Percentiles rank a stretch among this genome's conserved stretches.
phyloP scores from a whole-genome alignment of 352 stramenopile genomes.

The Elongisporangium prolatum region DNA sequence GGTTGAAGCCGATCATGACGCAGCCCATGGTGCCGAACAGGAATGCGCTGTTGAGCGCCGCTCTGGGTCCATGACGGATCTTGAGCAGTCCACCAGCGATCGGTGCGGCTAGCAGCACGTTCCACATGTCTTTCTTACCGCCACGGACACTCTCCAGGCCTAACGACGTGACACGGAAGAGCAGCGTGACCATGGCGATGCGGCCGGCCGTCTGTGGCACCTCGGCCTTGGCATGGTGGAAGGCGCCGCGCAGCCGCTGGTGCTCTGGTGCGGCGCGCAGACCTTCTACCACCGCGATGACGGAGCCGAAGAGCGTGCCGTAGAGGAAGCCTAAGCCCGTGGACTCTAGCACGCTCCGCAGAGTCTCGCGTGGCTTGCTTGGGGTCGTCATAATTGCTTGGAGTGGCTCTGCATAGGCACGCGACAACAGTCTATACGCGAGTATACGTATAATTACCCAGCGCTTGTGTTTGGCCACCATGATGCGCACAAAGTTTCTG shows the following conservation, averaged over 20 bases:
- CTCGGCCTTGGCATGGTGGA: slow-evolving; percentile 27
- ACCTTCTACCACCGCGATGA: slow-evolving; percentile 24
- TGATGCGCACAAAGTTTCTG: background rate
- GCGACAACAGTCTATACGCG: background rate
- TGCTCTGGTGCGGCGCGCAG: slow-evolving; percentile 24
- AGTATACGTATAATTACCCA: background rate
- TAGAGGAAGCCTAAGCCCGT: slow-evolving; percentile 35
- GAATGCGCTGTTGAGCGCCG: slow-evolving; percentile 21
- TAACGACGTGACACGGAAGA: slow-evolving; percentile 23
- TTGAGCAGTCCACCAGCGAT: slow-evolving; percentile 25
- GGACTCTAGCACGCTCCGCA: slow-evolving; percentile 14
- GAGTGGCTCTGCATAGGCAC: background rate
- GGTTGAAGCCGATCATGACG: slow-evolving; percentile 34
- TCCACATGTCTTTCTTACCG: slow-evolving; percentile 29
- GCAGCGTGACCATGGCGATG: slow-evolving; percentile 34
- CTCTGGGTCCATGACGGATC: slow-evolving; percentile 16
- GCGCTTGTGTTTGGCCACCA: background rate
- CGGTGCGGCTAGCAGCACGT: slow-evolving; percentile 28
- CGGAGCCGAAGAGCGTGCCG: slow-evolving; percentile 31
- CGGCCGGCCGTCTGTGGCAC: slow-evolving; percentile 31
- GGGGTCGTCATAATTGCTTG: background rate
- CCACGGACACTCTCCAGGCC: slow-evolving; percentile 15
- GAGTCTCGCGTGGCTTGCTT: background rate
- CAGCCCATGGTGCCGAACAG: slow-evolving; percentile 31
- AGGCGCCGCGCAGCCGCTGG: slow-evolving; percentile 19